Base-by-base conservation (phyloP, 2,329 filamentous ascomycete species). In the Ascomycota sp. region DNA sequence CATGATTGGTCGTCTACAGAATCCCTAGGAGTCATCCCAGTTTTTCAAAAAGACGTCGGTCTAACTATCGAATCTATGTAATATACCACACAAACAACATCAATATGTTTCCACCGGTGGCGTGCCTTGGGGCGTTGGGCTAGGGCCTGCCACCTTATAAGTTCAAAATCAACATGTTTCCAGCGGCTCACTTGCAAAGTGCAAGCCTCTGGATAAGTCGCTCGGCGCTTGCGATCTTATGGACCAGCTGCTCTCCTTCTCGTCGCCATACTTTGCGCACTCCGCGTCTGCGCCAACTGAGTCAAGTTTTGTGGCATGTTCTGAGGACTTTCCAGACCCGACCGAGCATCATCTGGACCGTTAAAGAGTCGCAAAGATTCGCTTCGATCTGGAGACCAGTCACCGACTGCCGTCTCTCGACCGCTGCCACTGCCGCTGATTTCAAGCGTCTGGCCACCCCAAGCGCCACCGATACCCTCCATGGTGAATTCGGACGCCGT, bases 401-500 rank as follows among this genome's bases (percentile, higher is more conserved):
- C 39, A 12, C 31, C 31, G 25, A 19, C 30, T n/a, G 21, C 34
- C 17, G 37, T 35, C 8, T 34, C 40, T 21, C 40, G 43, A 8
- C 39, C 38, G 21, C 29, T 38, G 23, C 7, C 27, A 20, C 29
- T 38, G 23, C 7, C 27, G 28, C n/a, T 36, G 28, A 12, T 37
- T 19, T 15, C 33, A 19, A 12, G 29, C 15, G 13, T 38, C 8
- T 29, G 49, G 23, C 52, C 50, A 1, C 63, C 68, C 45, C 69
- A 69, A 11, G 58, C 55, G 1, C 75, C 76, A 9, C 75, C 75
- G 5, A 76, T 73, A 34, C 71, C 75, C 49, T 81, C 74, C 73
- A 82, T 80, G 1, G 69, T 80, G 34, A 80, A 80, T 7, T 67
- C 61, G 32, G 72, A 77, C 1, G 79, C 78, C 0, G 79, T 82